Evolutionary conservation across 768 basidiomycete genomes (phyloP).

Genomic region (Tricholoma hemisulphureum): DNA sequence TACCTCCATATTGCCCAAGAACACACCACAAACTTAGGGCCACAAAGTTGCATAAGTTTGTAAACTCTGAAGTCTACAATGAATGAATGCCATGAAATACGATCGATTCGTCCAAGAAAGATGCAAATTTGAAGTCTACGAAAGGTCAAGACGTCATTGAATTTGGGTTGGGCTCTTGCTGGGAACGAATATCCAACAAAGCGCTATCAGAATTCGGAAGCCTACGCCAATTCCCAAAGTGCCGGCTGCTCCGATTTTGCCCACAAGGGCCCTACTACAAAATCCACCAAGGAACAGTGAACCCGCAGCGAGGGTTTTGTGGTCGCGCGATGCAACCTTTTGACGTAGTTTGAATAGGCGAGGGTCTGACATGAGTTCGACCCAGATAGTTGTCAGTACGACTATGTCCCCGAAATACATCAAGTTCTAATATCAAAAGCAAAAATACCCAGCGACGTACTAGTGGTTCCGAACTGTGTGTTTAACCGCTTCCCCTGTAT

Average conservation of each 20-base stretch:
- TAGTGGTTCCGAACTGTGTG: conserved; percentile 80
- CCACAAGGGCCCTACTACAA: conserved; percentile 57
- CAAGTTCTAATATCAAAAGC: not conserved
- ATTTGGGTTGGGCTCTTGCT: too few species aligned
- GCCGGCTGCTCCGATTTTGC: conserved; percentile 56
- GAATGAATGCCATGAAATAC: too few species aligned
- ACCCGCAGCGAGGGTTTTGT: conserved; percentile 63
- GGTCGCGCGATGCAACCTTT: conserved; percentile 61
- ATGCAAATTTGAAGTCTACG: too few species aligned
- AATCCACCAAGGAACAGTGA: conserved; percentile 81
- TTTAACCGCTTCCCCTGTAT: conserved; percentile 80
- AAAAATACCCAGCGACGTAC: conserved; percentile 32
- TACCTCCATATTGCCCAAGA: too few species aligned
- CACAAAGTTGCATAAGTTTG: too few species aligned
- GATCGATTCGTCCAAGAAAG: too few species aligned
- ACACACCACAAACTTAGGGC: too few species aligned
- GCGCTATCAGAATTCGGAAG: conserved; percentile 56
- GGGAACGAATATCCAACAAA: conserved; percentile 68
- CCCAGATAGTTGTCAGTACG: conserved; percentile 86
- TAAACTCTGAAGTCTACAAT: too few species aligned
- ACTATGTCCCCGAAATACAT: conserved; percentile 42
- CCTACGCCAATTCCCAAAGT: conserved; percentile 66
- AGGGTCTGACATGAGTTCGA: conserved; percentile 83
- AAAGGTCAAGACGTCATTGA: too few species aligned
- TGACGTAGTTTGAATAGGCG: conserved; percentile 59